phyloP scores from a whole-genome alignment of 2,329 filamentous ascomycete species.

The Venturia oleaginea region DNA sequence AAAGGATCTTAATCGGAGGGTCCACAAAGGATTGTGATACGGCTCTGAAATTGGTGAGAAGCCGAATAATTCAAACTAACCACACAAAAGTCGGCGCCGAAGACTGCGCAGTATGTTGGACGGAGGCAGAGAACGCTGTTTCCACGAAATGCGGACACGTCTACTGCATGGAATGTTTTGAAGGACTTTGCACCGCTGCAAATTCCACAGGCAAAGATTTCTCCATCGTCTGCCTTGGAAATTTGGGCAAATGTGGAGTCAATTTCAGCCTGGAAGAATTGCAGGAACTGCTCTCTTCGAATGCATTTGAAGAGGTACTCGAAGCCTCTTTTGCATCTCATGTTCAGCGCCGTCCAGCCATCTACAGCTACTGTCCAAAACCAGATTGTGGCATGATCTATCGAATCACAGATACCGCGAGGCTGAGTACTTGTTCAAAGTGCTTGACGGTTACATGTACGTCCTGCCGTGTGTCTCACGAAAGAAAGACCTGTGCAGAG shows the following conservation, averaged over 20 bases:
- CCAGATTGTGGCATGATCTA: conserved; percentile 38
- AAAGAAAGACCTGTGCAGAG: conserved; percentile 19
- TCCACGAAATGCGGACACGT: conserved; percentile 30
- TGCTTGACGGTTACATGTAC: conserved; percentile 25
- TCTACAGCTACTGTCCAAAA: conserved; percentile 34
- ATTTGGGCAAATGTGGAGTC: conserved; percentile 20
- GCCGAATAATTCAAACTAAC: background rate
- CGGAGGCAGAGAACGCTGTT: conserved; percentile 29
- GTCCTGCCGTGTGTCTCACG: conserved; percentile 18
- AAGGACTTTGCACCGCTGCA: conserved; percentile 22
- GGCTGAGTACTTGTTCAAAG: conserved; percentile 26
- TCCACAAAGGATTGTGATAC: conserved; percentile 13
- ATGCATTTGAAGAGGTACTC: conserved; percentile 30
- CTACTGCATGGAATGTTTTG: conserved; percentile 37
- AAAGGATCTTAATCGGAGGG: conserved; percentile 26
- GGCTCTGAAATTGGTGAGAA: background rate
- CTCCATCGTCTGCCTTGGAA: conserved; percentile 22
- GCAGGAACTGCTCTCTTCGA: conserved; percentile 23
- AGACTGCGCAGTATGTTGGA: conserved; percentile 31
- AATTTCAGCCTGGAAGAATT: conserved; percentile 21
- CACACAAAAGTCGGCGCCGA: background rate
- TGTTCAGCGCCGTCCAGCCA: conserved; percentile 24
- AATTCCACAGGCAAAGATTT: conserved; percentile 13
- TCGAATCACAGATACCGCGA: conserved; percentile 19
- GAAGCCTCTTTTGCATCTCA: conserved; percentile 29